Base-by-base conservation (phyloP, 768 basidiomycete species). In the Auriculariales sp. region DNA sequence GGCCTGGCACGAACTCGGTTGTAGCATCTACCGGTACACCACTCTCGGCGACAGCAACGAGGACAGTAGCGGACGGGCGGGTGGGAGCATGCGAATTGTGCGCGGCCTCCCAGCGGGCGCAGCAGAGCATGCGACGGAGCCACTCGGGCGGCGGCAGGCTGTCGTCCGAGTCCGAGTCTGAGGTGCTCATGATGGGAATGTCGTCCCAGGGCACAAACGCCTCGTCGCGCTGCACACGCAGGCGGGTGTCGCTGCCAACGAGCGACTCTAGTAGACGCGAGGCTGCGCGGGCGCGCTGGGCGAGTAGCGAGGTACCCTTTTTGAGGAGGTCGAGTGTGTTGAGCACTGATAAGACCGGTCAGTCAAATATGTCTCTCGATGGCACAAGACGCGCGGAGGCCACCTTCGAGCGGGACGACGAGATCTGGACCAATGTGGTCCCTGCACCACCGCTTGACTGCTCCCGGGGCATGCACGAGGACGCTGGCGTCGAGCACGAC, bases 241-340 rank as follows among this genome's bases (percentile, higher is more conserved):
- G 85, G 53, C 86, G 81, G 3, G 80, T 73, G 58, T 90, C 89
- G 22, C 77, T 73, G 28, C 88, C 88, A 32, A 91, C 86, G 63
- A 88, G 83, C 1, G 81, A 79, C 62, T 95, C 92, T 35, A 95
- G 74, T 48, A 90, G 80, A 22, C 92, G 81, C 10, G 91, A 90
- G 11, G 91, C 92, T 0, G 82, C 72, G 19, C 92, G 83, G 2
- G 91, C 91, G 25, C 81, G 79, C 59, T 85, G 78, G 0, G 91
- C 88, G 10, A 90, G 72, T 0, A 76, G 66, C 25, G 73, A 83
- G 0, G 81, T 79, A 1, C 91, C 91, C 61, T 94, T 95, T 74
- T 95, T 95, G 59, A 94, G 75, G 2, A 93, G 68, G 60, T 95
- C 92, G 2, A 95, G 73, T 0, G 91, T 93, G 58, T 91, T 93